Evolutionary conservation across 2,329 filamentous ascomycete genomes (phyloP).

Genomic region (Aspergillus costaricaensis): DNA sequence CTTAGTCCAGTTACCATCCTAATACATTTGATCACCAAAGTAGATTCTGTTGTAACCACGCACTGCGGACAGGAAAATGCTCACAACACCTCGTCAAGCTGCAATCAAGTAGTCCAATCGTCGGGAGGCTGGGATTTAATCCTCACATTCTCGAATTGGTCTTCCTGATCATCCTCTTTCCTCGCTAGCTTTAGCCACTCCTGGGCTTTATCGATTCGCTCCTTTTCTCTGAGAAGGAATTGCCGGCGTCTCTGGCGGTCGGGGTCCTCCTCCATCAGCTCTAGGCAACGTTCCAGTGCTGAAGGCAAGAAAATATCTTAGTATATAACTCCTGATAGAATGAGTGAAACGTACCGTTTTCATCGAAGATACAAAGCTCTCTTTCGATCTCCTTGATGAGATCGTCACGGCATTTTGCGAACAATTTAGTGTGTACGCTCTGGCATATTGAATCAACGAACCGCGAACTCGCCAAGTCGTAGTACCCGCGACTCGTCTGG

Average conservation of each 20-base stretch:
- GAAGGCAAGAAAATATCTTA: not conserved
- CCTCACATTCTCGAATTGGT: conserved; percentile 2
- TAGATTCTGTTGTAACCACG: no score
- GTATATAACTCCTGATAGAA: not conserved
- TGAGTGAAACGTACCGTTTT: conserved; percentile 30
- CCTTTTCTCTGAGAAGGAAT: conserved; percentile 33
- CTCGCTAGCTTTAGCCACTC: conserved; percentile 30
- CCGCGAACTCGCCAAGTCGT: conserved; percentile 41
- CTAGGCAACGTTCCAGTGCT: conserved; percentile 38
- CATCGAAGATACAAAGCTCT: conserved; percentile 31
- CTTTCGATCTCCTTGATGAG: conserved; percentile 34
- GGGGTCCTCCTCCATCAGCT: conserved; percentile 42
- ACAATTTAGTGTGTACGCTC: conserved; percentile 38
- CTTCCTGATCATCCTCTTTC: conserved; percentile 17
- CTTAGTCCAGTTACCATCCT: not conserved
- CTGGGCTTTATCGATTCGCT: conserved; percentile 38
- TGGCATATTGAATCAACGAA: conserved; percentile 45
- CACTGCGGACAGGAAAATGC: not conserved
- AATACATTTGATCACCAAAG: not conserved
- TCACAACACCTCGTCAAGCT: not conserved
- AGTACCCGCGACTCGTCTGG: conserved; percentile 41
- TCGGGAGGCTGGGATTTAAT: conserved; percentile 17
- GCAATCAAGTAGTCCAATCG: not conserved
- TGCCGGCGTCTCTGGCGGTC: conserved; percentile 37
- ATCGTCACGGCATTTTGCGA: conserved; percentile 37